Evolutionary conservation across 441 rosid genomes (phyloP).

Genomic region (Populus hybrid): DNA sequence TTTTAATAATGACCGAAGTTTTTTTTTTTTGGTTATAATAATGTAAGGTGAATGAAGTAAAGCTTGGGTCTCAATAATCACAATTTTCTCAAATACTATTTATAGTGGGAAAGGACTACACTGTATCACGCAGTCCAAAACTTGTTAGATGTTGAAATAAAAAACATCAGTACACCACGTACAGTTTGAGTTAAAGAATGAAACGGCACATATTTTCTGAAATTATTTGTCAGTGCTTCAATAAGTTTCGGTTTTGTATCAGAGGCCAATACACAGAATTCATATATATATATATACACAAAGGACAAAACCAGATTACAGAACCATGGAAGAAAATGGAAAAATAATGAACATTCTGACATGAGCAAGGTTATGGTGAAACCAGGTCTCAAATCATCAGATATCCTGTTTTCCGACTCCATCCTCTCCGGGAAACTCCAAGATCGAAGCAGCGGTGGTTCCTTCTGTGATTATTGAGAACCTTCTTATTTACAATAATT

Average conservation of each 20-base stretch:
- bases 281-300: neutral
- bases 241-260: neutral
- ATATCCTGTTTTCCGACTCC: neutral
- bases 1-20: too few relatives aligned
- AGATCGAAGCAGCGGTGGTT: constrained; percentile 14
- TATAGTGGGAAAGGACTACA: too few relatives aligned
- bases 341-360: neutral
- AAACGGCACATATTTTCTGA: neutral
- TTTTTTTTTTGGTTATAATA: too few relatives aligned
- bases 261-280: neutral
- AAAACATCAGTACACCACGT: neutral
- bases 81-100: too few relatives aligned
- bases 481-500: neutral
- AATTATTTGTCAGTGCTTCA: neutral
- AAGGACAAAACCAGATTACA: neutral
- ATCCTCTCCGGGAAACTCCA: constrained; percentile 21
- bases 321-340: too few relatives aligned
- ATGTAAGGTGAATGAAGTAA: too few relatives aligned
- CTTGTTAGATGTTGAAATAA: too few relatives aligned
- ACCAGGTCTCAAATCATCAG: neutral
- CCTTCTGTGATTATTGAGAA: neutral
- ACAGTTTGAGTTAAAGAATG: neutral
- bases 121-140: too few relatives aligned
- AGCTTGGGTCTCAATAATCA: too few relatives aligned
- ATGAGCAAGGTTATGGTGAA: neutral